A percentile compares a stretch with the other conserved stretches of the same genome.
Conservation (phyloP, 345 rosid species). For the Stellera chamaejasme region DNA sequence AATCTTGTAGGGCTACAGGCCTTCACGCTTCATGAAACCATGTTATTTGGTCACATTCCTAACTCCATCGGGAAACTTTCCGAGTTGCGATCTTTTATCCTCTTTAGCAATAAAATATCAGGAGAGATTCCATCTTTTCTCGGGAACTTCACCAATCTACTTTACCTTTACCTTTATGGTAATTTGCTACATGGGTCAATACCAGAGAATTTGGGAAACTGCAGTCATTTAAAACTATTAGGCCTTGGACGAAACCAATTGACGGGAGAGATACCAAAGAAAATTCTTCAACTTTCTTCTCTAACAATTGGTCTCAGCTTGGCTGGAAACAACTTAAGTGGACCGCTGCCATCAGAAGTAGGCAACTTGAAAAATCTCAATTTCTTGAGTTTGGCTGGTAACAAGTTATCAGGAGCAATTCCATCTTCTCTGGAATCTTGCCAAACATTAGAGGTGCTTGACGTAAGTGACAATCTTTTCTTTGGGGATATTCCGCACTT, state of each 20-base stretch:
- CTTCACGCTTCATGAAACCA: background rate
- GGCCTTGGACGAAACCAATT: background rate
- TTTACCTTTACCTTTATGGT: background rate
- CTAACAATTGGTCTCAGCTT: too few relatives aligned
- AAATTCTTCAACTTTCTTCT: too few relatives aligned
- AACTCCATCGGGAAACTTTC: constrained; percentile 10
- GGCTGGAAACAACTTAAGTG: too few relatives aligned
- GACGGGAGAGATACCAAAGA: background rate
- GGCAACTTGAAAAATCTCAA: too few relatives aligned
- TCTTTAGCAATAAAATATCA: constrained; percentile 8
- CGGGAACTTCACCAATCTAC: constrained; percentile 8
- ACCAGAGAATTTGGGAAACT: constrained; percentile 1
- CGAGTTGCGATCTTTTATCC: background rate
- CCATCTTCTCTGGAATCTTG: too few relatives aligned
- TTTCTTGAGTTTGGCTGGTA: too few relatives aligned
- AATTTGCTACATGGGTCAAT: constrained; percentile 2
- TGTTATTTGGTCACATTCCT: constrained; percentile 13
- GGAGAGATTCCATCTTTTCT: constrained; percentile 7
- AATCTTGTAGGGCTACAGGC: constrained; percentile 9
- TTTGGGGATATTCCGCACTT: too few relatives aligned
- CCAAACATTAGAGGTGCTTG: too few relatives aligned
- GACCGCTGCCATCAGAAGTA: too few relatives aligned
- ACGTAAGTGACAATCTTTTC: too few relatives aligned
- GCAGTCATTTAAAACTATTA: background rate
- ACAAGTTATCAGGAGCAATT: too few relatives aligned